A percentile compares a stretch with the other conserved stretches of the same genome.
Evolutionary conservation across 768 basidiomycete species (phyloP).

Genomic region (Termitomyces sp.): DNA sequence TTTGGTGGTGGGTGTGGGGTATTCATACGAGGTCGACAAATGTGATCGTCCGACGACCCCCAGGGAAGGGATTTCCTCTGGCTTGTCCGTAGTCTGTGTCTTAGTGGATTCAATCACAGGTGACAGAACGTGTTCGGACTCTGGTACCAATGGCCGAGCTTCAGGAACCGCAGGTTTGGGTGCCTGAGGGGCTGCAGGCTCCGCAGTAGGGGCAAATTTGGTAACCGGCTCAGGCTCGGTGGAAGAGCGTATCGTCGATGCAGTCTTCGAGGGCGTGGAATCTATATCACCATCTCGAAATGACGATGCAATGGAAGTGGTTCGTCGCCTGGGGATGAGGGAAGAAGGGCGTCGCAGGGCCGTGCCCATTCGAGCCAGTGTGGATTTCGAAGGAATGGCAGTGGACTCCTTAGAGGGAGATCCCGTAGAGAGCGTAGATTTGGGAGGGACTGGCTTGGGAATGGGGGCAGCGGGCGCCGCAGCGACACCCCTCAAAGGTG

Average conservation of each 20-base stretch:
- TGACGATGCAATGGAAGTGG: constrained; percentile 8
- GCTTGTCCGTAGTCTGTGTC: not conserved
- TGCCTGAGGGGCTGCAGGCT: constrained; percentile 1
- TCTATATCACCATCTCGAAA: not conserved
- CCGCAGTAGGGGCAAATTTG: constrained; percentile 4
- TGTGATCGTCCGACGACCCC: not conserved
- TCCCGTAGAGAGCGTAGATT: constrained; percentile 4
- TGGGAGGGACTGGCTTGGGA: constrained; percentile 5
- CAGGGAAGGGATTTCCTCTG: not conserved
- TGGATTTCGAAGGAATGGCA: constrained; percentile 12
- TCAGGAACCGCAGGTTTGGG: not conserved
- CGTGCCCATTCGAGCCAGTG: constrained; percentile 8
- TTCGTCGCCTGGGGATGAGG: constrained; percentile 13
- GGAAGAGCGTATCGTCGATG: constrained; percentile 3
- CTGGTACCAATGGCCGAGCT: not conserved
- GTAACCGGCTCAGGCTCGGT: not conserved
- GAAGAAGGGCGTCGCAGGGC: constrained; percentile 11
- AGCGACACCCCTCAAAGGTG: constrained; percentile 1
- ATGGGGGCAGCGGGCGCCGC: not conserved
- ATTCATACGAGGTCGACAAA: not conserved
- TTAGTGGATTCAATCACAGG: not conserved
- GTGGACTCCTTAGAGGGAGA: constrained; percentile 9
- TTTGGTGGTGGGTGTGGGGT: not conserved
- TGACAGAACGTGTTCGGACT: not conserved
- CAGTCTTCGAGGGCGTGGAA: constrained; percentile 6